phyloP scores from a whole-genome alignment of 352 stramenopile genomes.

The Aphanomyces cochlioides region DNA sequence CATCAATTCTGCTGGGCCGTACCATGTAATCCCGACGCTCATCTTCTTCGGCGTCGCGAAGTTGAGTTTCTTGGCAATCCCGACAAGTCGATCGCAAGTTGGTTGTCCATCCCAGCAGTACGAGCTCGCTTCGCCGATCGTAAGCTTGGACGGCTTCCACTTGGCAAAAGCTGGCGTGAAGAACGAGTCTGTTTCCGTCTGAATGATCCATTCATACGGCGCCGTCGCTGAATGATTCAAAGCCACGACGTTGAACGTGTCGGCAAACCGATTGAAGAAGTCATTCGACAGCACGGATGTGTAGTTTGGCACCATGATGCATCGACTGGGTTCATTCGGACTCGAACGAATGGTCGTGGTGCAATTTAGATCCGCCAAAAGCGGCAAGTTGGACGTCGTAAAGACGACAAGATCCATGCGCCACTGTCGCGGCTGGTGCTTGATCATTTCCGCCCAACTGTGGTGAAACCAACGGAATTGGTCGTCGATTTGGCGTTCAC shows the following conservation, averaged over 20 bases:
- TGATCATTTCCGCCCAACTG: constrained; percentile 14
- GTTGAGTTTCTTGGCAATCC: background rate
- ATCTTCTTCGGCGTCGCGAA: background rate
- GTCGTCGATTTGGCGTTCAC: background rate
- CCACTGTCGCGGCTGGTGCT: constrained; percentile 9
- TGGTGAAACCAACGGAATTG: constrained; percentile 22
- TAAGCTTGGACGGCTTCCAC: constrained; percentile 14
- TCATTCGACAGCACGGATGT: background rate
- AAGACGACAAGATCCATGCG: constrained; percentile 24
- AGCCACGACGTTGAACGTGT: background rate
- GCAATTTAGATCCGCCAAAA: background rate
- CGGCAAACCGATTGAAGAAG: constrained; percentile 10
- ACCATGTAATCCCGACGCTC: constrained; percentile 23
- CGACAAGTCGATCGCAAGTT: constrained; percentile 2
- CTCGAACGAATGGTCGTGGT: background rate
- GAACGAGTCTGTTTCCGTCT: constrained; percentile 17
- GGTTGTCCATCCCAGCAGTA: constrained; percentile 14
- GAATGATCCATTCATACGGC: constrained; percentile 6
- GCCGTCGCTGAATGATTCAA: background rate
- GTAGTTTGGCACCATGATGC: constrained; percentile 5
- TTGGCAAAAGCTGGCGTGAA: constrained; percentile 18
- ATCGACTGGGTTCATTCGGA: constrained; percentile 1
- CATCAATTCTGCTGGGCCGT: constrained; percentile 12
- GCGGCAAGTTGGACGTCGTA: background rate
- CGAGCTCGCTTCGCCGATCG: background rate